Conservation (phyloP, 495 filamentous ascomycete species). For the Astrothelium macrocarpum region DNA sequence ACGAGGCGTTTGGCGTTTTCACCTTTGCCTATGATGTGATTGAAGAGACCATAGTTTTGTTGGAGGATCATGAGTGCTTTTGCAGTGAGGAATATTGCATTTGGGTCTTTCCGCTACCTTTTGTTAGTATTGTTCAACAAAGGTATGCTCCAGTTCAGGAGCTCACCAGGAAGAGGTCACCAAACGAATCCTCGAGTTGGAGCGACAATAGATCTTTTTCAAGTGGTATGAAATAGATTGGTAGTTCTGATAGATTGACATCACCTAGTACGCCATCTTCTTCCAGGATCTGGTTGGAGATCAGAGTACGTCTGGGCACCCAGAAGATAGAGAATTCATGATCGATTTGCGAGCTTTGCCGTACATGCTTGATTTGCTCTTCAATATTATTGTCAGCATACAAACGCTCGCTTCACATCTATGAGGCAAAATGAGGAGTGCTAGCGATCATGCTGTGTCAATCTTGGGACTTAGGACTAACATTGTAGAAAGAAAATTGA, state of each 20-base stretch:
- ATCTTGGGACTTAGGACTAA: constrained; percentile 62
- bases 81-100: constrained; percentile 74
- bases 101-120: constrained; percentile 72
- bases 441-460: constrained; percentile 31
- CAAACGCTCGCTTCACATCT: constrained; percentile 43
- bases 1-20: constrained; percentile 83
- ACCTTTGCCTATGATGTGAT: constrained; percentile 90
- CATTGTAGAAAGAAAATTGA: constrained; percentile 47
- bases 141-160: not conserved
- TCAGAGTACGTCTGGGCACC: constrained; percentile 81
- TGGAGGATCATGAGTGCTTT: constrained; percentile 94
- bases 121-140: not conserved
- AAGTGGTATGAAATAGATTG: constrained; percentile 80
- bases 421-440: constrained; percentile 39
- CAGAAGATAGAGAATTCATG: constrained; percentile 95
- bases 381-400: constrained; percentile 43
- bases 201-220: constrained; percentile 86
- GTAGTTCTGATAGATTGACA: constrained; percentile 74
- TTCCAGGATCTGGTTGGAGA: constrained; percentile 86
- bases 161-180: constrained; percentile 71
- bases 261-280: constrained; percentile 90
- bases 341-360: constrained; percentile 70
- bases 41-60: constrained; percentile 84
- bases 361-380: constrained; percentile 84
- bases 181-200: constrained; percentile 78